A percentile compares a stretch with the other conserved stretches of the same genome.
Conservation (phyloP, 768 basidiomycete species). For the Lanmaoa pseudosensibilis region DNA sequence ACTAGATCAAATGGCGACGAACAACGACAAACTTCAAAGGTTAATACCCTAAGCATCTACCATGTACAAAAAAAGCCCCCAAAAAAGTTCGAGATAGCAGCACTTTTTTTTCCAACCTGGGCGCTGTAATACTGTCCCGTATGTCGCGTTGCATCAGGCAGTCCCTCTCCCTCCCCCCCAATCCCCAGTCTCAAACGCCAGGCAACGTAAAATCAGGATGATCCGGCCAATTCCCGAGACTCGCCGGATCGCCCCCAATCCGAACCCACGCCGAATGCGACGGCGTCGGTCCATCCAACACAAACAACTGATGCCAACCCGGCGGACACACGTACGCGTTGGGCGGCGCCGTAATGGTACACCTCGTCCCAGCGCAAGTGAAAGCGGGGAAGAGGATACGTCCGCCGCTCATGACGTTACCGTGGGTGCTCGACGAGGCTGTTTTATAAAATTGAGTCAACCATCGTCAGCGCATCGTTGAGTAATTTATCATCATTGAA, state of each 20-base stretch:
- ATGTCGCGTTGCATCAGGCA: too few species aligned
- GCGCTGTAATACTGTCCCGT: too few species aligned
- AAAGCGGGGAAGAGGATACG: constrained; percentile 75
- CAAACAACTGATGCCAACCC: constrained; percentile 74
- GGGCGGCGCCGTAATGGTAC: constrained; percentile 78
- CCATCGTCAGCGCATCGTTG: too few species aligned
- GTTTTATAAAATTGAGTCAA: background rate
- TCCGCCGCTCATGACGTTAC: constrained; percentile 69
- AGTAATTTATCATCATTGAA: too few species aligned
- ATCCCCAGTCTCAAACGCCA: constrained; percentile 42
- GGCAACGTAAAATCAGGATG: constrained; percentile 67
- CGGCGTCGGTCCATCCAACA: constrained; percentile 78
- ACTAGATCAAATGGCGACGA: too few species aligned
- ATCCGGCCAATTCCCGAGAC: constrained; percentile 73
- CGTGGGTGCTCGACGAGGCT: constrained; percentile 77
- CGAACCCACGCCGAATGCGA: constrained; percentile 74
- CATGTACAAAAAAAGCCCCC: too few species aligned
- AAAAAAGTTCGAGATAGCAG: too few species aligned
- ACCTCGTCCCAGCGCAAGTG: constrained; percentile 63
- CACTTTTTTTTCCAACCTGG: too few species aligned
- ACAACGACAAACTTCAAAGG: too few species aligned
- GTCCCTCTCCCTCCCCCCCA: too few species aligned
- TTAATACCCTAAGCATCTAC: too few species aligned
- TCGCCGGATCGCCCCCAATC: constrained; percentile 73
- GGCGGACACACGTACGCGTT: constrained; percentile 68